Conservation (phyloP, 2,329 filamentous ascomycete species). For the Bipolaris sorokiniana region DNA sequence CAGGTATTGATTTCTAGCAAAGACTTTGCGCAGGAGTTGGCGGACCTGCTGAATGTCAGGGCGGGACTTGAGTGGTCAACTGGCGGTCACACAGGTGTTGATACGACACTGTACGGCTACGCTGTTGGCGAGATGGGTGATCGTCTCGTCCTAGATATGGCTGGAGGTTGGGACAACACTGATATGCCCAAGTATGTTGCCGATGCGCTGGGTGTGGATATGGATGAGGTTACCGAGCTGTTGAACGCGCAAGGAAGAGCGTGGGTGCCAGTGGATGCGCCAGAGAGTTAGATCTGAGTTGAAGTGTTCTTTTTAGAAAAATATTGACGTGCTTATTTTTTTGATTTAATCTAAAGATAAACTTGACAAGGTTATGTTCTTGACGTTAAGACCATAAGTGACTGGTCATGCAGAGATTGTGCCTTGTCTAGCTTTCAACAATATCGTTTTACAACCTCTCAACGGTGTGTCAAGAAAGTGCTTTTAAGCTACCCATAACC, state of each 20-base stretch:
- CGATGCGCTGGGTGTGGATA: constrained; percentile 23
- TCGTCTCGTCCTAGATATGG: constrained; percentile 28
- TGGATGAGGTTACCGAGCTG: constrained; percentile 28
- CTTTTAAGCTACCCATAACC: background rate
- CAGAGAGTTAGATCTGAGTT: background rate
- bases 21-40: constrained; percentile 37
- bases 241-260: constrained; percentile 20
- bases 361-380: background rate
- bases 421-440: background rate
- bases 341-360: background rate
- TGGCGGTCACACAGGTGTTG: constrained; percentile 47
- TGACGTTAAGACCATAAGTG: background rate
- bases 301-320: background rate
- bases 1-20: constrained; percentile 33
- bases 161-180: constrained; percentile 34
- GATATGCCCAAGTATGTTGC: constrained; percentile 30
- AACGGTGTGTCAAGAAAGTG: background rate
- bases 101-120: constrained; percentile 49
- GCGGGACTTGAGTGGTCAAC: constrained; percentile 48
- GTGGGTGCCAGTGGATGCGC: constrained; percentile 18
- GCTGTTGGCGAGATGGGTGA: constrained; percentile 27
- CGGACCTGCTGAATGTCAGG: constrained; percentile 27
- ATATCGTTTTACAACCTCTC: background rate
- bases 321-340: no score
- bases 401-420: background rate